These are phyloP conservation scores for Protomyces arabidopsidicola DNA, from an alignment of 1,139 yeast species.

Conservation along the genomic window DNA sequence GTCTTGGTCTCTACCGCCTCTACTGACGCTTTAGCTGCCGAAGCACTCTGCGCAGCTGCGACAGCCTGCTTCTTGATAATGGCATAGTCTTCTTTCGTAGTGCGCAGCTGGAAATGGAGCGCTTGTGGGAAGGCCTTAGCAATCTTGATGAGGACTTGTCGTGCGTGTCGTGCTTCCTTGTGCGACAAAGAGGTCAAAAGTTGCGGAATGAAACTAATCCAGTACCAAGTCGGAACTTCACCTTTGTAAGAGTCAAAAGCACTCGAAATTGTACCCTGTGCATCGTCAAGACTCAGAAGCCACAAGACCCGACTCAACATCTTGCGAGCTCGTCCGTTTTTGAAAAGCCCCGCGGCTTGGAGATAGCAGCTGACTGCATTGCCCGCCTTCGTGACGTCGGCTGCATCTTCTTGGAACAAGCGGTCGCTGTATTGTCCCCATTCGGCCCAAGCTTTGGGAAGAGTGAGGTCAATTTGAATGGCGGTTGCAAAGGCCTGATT, in stretches of 20 bases:
- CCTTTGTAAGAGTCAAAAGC: slow-evolving; percentile 92
- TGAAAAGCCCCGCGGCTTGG: slow-evolving; percentile 95
- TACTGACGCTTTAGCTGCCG: slow-evolving; percentile 31
- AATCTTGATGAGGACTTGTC: slow-evolving; percentile 80
- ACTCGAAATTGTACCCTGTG: slow-evolving; percentile 70
- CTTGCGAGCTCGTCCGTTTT: slow-evolving; percentile 85
- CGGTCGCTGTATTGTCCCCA: slow-evolving; percentile 97
- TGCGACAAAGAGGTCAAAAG: slow-evolving; percentile 83
- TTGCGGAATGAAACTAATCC: slow-evolving; percentile 97
- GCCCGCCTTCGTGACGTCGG: slow-evolving; percentile 78
- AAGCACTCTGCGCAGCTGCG: slow-evolving; percentile 51
- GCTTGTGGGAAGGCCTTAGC: slow-evolving; percentile 98
- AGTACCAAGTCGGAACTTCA: slow-evolving; percentile 97
- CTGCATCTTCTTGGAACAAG: slow-evolving; percentile 77
- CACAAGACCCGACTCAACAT: slow-evolving; percentile 84
- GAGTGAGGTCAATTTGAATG: slow-evolving; percentile 85
- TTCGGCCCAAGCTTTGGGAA: slow-evolving; percentile 99
- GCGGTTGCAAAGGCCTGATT: slow-evolving; percentile 97
- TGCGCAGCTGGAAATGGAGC: slow-evolving; percentile 87
- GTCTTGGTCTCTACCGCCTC: slow-evolving; percentile 17
- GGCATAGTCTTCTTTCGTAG: slow-evolving; percentile 89
- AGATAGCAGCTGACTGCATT: slow-evolving; percentile 93
- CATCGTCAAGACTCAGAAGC: slow-evolving; percentile 88
- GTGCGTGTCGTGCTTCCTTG: slow-evolving; percentile 81
- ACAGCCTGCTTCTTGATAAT: slow-evolving; percentile 76